Base-by-base conservation (phyloP, 495 filamentous ascomycete species). In the Cudoniella acicularis region DNA sequence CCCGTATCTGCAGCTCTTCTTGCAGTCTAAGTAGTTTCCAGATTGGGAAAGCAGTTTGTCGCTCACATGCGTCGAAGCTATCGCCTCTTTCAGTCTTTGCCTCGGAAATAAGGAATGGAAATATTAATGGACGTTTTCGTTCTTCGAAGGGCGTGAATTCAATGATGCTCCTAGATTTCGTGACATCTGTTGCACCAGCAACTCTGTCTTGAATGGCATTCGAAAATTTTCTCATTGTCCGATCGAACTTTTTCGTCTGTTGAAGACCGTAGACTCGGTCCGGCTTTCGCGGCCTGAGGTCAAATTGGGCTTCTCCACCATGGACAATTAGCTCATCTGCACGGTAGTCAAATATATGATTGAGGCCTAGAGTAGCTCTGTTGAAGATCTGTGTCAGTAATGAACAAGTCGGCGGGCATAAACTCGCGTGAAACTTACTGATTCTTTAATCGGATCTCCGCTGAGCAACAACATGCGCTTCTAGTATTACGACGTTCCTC, bases 11-110 rank as follows among this genome's bases (percentile, higher is more conserved):
- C 49, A 61, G 40, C 11, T 58, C 54, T 18, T 64, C 61, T 51
- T 56, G 65, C 16, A 57, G 16, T 41, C 42, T 58, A n/a, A 57
- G 24, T 13, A 57, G 16, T 13, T 21, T 40, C 49, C 60, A 55
- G 18, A 66, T 64, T n/a, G 54, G 54, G 49, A 70, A 68, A 24
- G 64, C 66, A 21, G 57, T 64, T 40, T 68, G 68, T 25, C 56
- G 22, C 22, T 66, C 23, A 26, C 54, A 48, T 18, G n/a, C 11
- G 13, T 57, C 54, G 21, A 57, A 49, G 36, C 23, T 46, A 46
- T 55, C 30, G 9, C 52, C 52, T 24, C 52, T 55, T 17, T 55
- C 41, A 17, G 49, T 51, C 25, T 51, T 51, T 10, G 49, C 49
- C 25, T 51, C 49, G 20, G 51, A 54, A 20, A 54, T 40, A 54